Base-by-base conservation (phyloP, 2,329 filamentous ascomycete genomes). In the Nothopassalora personata region DNA sequence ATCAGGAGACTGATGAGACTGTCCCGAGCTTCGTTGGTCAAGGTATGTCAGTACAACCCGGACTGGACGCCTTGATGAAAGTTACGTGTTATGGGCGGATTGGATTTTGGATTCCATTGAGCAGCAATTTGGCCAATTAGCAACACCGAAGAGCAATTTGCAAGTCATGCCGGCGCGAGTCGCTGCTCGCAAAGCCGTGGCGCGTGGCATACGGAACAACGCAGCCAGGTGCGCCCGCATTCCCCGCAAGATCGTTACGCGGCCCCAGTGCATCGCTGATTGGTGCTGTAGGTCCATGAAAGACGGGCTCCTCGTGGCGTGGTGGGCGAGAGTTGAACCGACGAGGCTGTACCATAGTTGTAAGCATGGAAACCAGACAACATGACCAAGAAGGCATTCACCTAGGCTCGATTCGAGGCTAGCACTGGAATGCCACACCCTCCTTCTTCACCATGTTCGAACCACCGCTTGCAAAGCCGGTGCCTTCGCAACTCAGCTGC, bases 381-480 rank as follows among this genome's bases (percentile, higher is more conserved):
- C 7, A 5, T 15, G 39, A 43, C 7, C 18, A n/a, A 7, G 31
- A 34, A 11, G 31, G 11, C 31, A 34, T 4, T 34, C 31, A 34
- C 31, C 31, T 8, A 34, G 31, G 5, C 11, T 34, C 31, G 11
- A 9, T 9, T 47, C 43, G 6, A 31, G n/a, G 15, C 47, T 53
- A 94, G 71, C 90, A 93, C 71, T 95, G 90, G 73, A 96, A 96
- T 0, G 87, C 87, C 18, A 95, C 85, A 0, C 89, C 88, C 3
- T 82, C 77, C 72, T 87, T 94, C 75, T 89, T 88, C 15, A 95
- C 91, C 67, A 89, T 83, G 70, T 88, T 96, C 54, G 84, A 83
- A 2, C 94, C 93, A n/a, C 88, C 87, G 4, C 90, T 89, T 4
- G 93, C 92, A 74, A 96, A 97, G 0, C 93, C 93, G 0, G 93